phyloP scores from a whole-genome alignment of 2,329 filamentous ascomycete genomes.

The Drechmeria coniospora region DNA sequence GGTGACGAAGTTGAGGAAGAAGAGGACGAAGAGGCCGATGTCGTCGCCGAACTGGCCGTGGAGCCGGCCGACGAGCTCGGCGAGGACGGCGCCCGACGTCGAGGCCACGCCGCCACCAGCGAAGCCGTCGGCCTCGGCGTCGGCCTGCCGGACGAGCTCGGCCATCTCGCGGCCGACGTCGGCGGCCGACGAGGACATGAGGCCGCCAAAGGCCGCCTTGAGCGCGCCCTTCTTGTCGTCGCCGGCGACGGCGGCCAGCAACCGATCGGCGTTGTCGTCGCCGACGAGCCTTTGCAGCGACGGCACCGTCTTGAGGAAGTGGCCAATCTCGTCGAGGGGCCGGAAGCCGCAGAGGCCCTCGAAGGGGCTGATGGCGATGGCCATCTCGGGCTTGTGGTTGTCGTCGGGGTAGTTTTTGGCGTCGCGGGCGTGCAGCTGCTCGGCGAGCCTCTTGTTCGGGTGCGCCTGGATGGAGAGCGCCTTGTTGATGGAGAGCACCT shows the following conservation, averaged over 20 bases:
- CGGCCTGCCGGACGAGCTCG: slow-evolving; percentile 55
- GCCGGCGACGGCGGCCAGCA: slow-evolving; percentile 32
- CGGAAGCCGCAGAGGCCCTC: slow-evolving; percentile 94
- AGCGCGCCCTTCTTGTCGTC: slow-evolving; percentile 64
- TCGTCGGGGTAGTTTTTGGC: slow-evolving; percentile 95
- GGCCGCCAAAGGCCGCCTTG: slow-evolving; percentile 55
- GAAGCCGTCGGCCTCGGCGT: slow-evolving; percentile 54
- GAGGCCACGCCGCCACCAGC: slow-evolving; percentile 56
- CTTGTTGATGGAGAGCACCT: slow-evolving; percentile 90
- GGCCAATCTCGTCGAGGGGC: slow-evolving; percentile 68
- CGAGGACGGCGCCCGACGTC: slow-evolving; percentile 53
- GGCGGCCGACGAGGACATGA: slow-evolving; percentile 65
- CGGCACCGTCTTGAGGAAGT: slow-evolving; percentile 51
- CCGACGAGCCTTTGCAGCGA: slow-evolving; percentile 53
- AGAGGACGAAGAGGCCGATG: slow-evolving; percentile 85
- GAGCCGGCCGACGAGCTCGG: slow-evolving; percentile 61
- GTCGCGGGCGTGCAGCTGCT: slow-evolving; percentile 71
- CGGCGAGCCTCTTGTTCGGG: slow-evolving; percentile 82
- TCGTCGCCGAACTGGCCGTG: slow-evolving; percentile 77
- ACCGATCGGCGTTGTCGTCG: slow-evolving; percentile 41
- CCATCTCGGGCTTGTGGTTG: slow-evolving; percentile 99
- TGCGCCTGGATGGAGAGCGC: slow-evolving; percentile 95
- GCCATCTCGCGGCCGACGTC: slow-evolving; percentile 39
- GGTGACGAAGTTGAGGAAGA: slow-evolving; percentile 93
- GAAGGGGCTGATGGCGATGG: slow-evolving; percentile 90